phyloP scores from a whole-genome alignment of 768 basidiomycete species.

The Cystobasidium tubakii region DNA sequence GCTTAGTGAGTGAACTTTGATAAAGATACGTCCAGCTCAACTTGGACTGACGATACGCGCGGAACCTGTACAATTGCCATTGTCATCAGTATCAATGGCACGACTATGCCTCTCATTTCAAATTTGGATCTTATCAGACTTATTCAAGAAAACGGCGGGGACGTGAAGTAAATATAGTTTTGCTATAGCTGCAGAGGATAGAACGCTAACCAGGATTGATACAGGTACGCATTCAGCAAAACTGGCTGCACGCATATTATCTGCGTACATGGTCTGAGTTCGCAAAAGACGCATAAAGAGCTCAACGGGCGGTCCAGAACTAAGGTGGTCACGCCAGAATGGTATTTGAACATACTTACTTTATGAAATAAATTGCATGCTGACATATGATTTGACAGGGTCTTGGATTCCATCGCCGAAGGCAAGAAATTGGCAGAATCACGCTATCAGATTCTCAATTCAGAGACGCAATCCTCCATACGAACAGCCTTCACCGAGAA shows the following conservation, averaged over 20 bases:
- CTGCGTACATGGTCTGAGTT: conserved; percentile 16
- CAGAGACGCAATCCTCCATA: conserved; percentile 12
- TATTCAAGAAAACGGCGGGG: conserved; percentile 31
- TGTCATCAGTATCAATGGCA: conserved; percentile 28
- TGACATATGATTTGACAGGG: conserved; percentile 7
- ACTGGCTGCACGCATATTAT: conserved; percentile 27
- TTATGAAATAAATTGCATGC: not conserved
- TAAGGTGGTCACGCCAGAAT: conserved; percentile 30
- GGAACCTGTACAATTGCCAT: too few species aligned
- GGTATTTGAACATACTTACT: conserved; percentile 10
- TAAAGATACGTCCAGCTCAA: not conserved
- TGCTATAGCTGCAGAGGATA: not conserved
- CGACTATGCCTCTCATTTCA: conserved; percentile 22
- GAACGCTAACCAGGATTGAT: not conserved
- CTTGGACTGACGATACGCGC: too few species aligned
- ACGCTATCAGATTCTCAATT: conserved; percentile 12
- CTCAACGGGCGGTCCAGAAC: conserved; percentile 5
- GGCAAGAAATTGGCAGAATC: conserved; percentile 32
- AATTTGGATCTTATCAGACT: conserved; percentile 34
- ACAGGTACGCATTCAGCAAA: conserved; percentile 13
- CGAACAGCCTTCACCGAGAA: not conserved
- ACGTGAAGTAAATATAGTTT: conserved; percentile 10
- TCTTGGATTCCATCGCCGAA: conserved; percentile 21
- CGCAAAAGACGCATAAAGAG: conserved; percentile 29
- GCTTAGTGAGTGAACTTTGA: conserved; percentile 29